Percentiles rank a stretch among this genome's conserved stretches.
These are phyloP conservation scores for Boletus semigastroideus DNA, from an alignment of 1,284 basidiomycete genomes.

Conservation along the genomic window DNA sequence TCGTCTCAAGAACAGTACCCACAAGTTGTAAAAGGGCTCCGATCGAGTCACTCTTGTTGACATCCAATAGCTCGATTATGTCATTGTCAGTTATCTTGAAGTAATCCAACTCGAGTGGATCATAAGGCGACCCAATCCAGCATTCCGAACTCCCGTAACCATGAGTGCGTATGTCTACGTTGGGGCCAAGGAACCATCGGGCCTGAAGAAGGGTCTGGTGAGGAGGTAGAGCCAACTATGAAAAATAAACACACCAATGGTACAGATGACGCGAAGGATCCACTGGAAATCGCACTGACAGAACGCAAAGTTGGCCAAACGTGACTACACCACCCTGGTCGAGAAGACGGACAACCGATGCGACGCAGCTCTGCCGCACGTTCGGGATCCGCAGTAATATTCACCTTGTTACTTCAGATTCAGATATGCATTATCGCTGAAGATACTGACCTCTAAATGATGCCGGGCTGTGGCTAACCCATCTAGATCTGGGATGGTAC, in stretches of 20 bases:
- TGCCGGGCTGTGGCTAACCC: conserved; percentile 9
- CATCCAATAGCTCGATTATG: conserved; percentile 21
- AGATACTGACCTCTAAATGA: conserved; percentile 10
- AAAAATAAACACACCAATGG: conserved; percentile 7
- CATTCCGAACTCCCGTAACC: conserved; percentile 12
- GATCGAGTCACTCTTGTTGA: conserved; percentile 4
- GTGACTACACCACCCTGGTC: conserved; percentile 15
- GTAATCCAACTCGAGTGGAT: conserved; percentile 6
- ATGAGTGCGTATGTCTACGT: neutral
- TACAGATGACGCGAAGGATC: conserved; percentile 10
- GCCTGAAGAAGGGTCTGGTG: neutral
- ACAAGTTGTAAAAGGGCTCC: conserved; percentile 10
- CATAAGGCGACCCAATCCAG: conserved; percentile 10
- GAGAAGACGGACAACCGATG: conserved; percentile 19
- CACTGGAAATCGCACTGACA: conserved; percentile 7
- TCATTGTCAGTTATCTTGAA: conserved; percentile 4
- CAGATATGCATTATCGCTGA: neutral
- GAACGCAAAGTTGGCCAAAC: conserved; percentile 16
- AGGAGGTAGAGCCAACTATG: neutral
- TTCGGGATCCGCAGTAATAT: conserved; percentile 13
- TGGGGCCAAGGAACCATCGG: conserved; percentile 15
- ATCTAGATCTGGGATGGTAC: conserved; percentile 13
- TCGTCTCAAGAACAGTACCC: neutral
- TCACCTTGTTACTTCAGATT: conserved; percentile 5
- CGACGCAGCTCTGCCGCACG: conserved; percentile 21